Evolutionary conservation across 148 eudicot species (phyloP).

Genomic region (Dianthus caryophyllus): DNA sequence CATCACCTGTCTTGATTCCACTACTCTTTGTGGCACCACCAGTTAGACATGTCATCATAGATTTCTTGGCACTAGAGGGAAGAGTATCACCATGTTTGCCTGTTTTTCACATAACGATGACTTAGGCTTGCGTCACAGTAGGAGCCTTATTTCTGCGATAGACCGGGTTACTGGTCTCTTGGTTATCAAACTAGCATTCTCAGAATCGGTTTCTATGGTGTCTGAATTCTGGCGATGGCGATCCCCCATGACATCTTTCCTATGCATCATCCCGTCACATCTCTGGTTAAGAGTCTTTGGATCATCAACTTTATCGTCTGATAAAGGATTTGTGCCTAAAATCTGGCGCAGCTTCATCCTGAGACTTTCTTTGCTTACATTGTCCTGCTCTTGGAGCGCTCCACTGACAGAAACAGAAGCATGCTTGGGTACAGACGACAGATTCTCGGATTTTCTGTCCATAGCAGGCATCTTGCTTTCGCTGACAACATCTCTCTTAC

Average conservation of each 20-base stretch:
- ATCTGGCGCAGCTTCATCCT: constrained; percentile 73
- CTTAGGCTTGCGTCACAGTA: constrained; percentile 30
- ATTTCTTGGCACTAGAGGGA: constrained; percentile 41
- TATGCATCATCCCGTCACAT: constrained; percentile 29
- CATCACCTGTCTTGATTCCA: constrained; percentile 29
- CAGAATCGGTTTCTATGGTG: constrained; percentile 78
- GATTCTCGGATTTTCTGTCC: constrained; percentile 24
- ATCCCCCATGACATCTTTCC: constrained; percentile 24
- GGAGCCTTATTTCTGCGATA: constrained; percentile 41
- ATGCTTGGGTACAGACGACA: constrained; percentile 30
- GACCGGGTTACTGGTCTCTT: constrained; percentile 61
- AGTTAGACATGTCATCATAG: constrained; percentile 24
- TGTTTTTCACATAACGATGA: constrained; percentile 24
- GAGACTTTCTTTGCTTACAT: constrained; percentile 40
- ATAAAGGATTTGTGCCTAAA: constrained; percentile 55
- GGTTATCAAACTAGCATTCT: constrained; percentile 30
- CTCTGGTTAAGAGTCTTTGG: constrained; percentile 30
- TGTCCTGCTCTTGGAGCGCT: constrained; percentile 31
- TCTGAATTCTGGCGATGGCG: constrained; percentile 48
- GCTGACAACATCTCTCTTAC: constrained; percentile 24
- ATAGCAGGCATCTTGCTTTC: constrained; percentile 27
- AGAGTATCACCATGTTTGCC: constrained; percentile 27
- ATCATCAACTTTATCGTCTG: constrained; percentile 30
- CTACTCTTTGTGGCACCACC: constrained; percentile 35
- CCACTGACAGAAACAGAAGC: constrained; percentile 23